Evolutionary conservation across 148 eudicot species (phyloP), one percentile per base, ranked within the genome.

Genomic region (Pharnaceum exiguum): DNA sequence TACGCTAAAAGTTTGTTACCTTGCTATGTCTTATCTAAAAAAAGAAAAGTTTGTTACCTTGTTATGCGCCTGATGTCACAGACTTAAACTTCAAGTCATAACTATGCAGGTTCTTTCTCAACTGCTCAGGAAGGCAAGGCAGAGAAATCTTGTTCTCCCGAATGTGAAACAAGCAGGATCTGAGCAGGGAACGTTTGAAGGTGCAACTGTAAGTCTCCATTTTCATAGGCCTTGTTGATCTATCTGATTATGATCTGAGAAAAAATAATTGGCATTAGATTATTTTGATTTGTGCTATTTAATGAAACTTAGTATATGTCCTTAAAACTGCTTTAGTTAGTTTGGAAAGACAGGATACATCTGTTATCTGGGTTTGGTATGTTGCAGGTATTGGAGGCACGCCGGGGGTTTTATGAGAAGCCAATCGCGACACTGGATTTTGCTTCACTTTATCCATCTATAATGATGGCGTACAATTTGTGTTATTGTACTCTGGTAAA

Each of bases 401-500:
- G 86, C 71, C 81, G 90, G 43, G 99, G 99, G 43, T 93, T 81
- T 57, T 93, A 83, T 58, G 99, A 88, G 75, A 93, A 93, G 75
- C 99, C 99, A 46, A 89, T 93, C 61, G 99, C 99, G 43, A 93
- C 99, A 16, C 59, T 93, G 71, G 99, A 93, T 83, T 93, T 93
- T 80, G 99, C 99, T 60, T 89, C 99, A 72, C 66, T 93, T 40
- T 93, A 93, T 78, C 99, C 99, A 61, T 93, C 99, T 51, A 93
- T 93, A 55, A 93, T 93, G 99, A 93, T 93, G 99, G 99, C 99
- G 36, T 89, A 93, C 71, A 93, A 93, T 73, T 68, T 93, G 59
- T 93, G 99, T 65, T 93, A 93, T 63, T 93, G 99, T 61, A 85
- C 99, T 60, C 81, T 93, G 86, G 99, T 93, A 74, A 73, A 48